Evolutionary conservation across 768 basidiomycete species (phyloP), one percentile per base, ranked within the genome.

Genomic region (Amanita inopinata): DNA sequence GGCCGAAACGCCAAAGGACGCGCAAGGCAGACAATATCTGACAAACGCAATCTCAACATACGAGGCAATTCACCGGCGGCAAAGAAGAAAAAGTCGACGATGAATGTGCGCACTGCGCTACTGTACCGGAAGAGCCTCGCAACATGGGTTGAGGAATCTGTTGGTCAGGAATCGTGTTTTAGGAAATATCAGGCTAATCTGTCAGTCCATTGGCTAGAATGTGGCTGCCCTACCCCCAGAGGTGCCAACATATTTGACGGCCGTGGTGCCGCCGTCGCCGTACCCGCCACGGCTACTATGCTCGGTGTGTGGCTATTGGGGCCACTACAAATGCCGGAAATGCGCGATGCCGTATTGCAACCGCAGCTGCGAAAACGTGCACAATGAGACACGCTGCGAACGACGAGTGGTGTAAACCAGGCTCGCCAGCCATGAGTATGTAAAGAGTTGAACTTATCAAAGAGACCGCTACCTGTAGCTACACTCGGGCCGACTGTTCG

Each of bases 291-390:
- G 85, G 31, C 62, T 76, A 49, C 54, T 91, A 10, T 92, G 89
- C 55, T 78, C 85, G n/a, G 83, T 90, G 18, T 91, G 89, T 51
- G 86, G 89, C 2, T 90, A 85, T 58, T 83, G 76, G 74, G 87
- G 84, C 4, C 66, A 67, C 3, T 91, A 92, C 56, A 80, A 73
- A 43, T 92, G 89, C 63, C 74, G 71, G 47, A 75, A 73, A 51
- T 91, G 89, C 60, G 76, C 78, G 0, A 68, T 87, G 69, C 66
- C 79, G 1, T 90, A 80, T 50, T 91, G 89, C 49, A 80, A 81
- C 57, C 61, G 68, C 31, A 77, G 76, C 43, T 92, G 89, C 53
- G 75, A 81, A 53, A 63, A 64, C 14, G 75, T 84, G 2, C 89
- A 92, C 50, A 65, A 71, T 19, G 89, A 91, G 60, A 87, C 83